phyloP scores from a whole-genome alignment of 208 protist genomes.

The Angomonas deanei region DNA sequence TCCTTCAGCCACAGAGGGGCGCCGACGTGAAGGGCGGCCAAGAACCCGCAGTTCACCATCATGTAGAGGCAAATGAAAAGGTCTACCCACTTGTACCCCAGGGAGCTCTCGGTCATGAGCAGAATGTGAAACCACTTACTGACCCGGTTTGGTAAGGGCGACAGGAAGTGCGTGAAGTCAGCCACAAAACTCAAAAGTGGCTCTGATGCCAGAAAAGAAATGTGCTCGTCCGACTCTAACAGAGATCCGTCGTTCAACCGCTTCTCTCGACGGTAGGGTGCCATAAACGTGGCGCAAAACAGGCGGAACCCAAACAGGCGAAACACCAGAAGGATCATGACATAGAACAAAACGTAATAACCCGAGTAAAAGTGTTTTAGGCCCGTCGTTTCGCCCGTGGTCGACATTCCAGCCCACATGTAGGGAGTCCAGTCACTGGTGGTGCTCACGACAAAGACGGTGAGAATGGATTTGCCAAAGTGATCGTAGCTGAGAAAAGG shows the following conservation, averaged over 20 bases:
- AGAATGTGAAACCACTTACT: slow-evolving; percentile 17
- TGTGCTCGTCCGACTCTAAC: slow-evolving; percentile 2
- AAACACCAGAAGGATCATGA: slow-evolving; percentile 25
- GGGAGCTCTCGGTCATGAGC: slow-evolving; percentile 2
- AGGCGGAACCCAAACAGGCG: slow-evolving; percentile 27
- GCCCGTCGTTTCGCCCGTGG: not conserved
- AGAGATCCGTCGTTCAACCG: slow-evolving; percentile 11
- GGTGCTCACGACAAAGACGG: slow-evolving; percentile 39
- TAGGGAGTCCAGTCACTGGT: slow-evolving; percentile 45
- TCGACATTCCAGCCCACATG: slow-evolving; percentile 48
- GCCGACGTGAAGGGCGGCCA: slow-evolving; percentile 17
- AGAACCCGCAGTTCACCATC: slow-evolving; percentile 27
- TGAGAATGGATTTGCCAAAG: slow-evolving; percentile 49
- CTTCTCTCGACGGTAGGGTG: not conserved
- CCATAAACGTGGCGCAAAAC: slow-evolving; percentile 23
- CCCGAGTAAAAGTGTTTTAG: slow-evolving; percentile 17
- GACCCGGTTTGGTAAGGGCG: slow-evolving; percentile 1
- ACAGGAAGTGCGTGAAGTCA: slow-evolving; percentile 3
- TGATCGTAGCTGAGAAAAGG: slow-evolving; percentile 40
- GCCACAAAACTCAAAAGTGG: slow-evolving; percentile 16
- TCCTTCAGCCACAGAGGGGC: slow-evolving; percentile 12
- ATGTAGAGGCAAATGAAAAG: slow-evolving; percentile 3
- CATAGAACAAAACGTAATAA: slow-evolving; percentile 35
- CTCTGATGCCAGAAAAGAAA: slow-evolving; percentile 10
- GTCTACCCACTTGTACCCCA: slow-evolving; percentile 6